Evolutionary conservation across 306 rosid genomes (phyloP).

Genomic region (Cajanus cajan): DNA sequence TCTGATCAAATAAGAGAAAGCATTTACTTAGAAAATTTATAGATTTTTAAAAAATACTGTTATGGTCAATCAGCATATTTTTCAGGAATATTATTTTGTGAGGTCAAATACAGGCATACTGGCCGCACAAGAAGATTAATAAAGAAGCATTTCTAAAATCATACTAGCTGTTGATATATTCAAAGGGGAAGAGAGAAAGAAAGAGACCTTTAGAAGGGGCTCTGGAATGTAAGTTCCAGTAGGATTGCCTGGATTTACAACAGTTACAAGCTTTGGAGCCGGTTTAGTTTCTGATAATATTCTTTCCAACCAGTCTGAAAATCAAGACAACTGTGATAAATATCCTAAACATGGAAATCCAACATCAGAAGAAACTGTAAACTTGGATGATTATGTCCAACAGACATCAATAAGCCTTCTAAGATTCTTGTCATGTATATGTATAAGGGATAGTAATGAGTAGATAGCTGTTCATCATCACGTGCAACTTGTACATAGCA

Average conservation of each 20-base stretch:
- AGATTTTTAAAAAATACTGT: not conserved
- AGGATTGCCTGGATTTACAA: slow-evolving; percentile 98
- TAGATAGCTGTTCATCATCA: not conserved
- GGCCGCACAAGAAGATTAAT: not conserved
- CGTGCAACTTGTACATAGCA: not conserved
- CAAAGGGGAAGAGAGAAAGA: not conserved
- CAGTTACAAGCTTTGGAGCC: slow-evolving; percentile 85
- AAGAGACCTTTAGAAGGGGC: slow-evolving; percentile 74
- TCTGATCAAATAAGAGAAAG: slow-evolving; percentile 50
- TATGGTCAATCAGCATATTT: slow-evolving; percentile 14
- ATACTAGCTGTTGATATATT: not conserved
- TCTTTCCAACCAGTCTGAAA: slow-evolving; percentile 88
- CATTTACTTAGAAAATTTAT: slow-evolving; percentile 29
- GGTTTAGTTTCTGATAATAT: slow-evolving; percentile 69
- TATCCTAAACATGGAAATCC: not conserved
- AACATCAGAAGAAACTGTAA: slow-evolving; percentile 6
- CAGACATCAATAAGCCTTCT: slow-evolving; percentile 5
- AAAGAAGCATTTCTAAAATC: not conserved
- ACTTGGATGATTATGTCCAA: not conserved
- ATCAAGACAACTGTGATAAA: slow-evolving; percentile 27
- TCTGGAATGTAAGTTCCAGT: slow-evolving; percentile 89
- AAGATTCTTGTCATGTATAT: not conserved
- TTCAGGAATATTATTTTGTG: not conserved
- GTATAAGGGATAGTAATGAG: not conserved
- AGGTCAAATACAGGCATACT: not conserved